These are phyloP conservation scores for Sporothrix mexicana DNA, from an alignment of 2,329 filamentous ascomycete genomes.

Conservation along the genomic window DNA sequence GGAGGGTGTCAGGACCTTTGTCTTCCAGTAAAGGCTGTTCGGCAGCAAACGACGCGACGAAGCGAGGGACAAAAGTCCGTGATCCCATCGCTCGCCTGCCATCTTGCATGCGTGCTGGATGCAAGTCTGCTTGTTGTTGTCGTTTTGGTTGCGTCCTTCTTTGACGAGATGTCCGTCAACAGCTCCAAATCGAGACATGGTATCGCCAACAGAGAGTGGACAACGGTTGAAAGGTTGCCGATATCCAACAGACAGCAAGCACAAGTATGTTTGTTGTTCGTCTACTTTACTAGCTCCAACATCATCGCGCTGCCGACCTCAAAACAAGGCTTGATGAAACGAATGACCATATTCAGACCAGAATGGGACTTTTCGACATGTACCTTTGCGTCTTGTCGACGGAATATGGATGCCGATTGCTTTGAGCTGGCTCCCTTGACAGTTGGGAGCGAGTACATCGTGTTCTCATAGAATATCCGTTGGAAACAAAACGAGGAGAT, in stretches of 20 bases:
- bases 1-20: constrained; percentile 1
- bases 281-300: not conserved
- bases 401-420: not conserved
- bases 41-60: not conserved
- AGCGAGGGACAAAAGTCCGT: not conserved
- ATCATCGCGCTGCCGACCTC: not conserved
- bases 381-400: not conserved
- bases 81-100: constrained; percentile 9
- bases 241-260: not conserved
- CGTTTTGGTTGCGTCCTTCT: not conserved
- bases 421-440: not conserved
- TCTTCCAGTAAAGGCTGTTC: not conserved
- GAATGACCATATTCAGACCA: not conserved
- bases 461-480: not conserved
- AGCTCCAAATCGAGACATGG: constrained; percentile 1
- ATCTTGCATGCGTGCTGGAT: not conserved
- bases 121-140: not conserved
- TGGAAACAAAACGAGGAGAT: not conserved
- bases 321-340: not conserved
- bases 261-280: not conserved
- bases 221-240: not conserved
- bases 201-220: not conserved
- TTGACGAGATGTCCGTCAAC: not conserved
- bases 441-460: not conserved
- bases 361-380: not conserved